A percentile compares a stretch with the other conserved stretches of the same genome.
Conservation (phyloP, 306 rosid species). For the Abrus precatorius region DNA sequence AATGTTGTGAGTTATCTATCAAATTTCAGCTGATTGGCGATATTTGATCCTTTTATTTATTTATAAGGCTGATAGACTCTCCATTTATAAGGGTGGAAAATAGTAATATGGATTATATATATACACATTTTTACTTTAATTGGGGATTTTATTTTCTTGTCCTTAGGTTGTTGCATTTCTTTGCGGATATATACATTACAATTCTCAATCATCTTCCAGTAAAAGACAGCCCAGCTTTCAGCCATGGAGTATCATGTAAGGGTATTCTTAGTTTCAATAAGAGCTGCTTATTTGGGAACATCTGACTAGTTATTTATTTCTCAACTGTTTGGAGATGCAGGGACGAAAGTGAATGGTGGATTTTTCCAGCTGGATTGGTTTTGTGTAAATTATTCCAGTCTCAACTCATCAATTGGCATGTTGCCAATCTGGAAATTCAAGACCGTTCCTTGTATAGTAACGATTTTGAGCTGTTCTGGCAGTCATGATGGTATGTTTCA, state of each 20-base stretch:
- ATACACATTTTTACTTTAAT: neutral
- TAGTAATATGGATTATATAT: neutral
- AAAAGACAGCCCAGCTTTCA: conserved; percentile 71
- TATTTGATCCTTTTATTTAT: conserved; percentile 10
- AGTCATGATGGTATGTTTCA: conserved; percentile 69
- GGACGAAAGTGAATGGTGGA: conserved; percentile 99
- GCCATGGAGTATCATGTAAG: conserved; percentile 97
- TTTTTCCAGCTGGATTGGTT: conserved; percentile 85
- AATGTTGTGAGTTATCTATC: conserved; percentile 80
- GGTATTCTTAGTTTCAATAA: conserved; percentile 25
- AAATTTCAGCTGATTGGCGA: conserved; percentile 36
- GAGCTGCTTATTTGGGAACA: conserved; percentile 28
- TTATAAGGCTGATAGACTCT: neutral
- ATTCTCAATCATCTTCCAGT: conserved; percentile 68
- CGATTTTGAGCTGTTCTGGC: conserved; percentile 98
- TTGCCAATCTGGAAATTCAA: conserved; percentile 98
- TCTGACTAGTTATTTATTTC: conserved; percentile 32
- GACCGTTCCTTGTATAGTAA: conserved; percentile 98
- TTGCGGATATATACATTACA: conserved; percentile 89
- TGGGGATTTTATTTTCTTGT: conserved; percentile 28
- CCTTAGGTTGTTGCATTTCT: conserved; percentile 89
- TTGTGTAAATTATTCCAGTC: conserved; percentile 90
- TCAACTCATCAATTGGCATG: conserved; percentile 94
- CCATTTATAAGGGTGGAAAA: conserved; percentile 10
- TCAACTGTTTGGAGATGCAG: conserved; percentile 57